A percentile compares a stretch with the other conserved stretches of the same genome.
These are phyloP conservation scores for Candida nanaspora DNA, from an alignment of 805 yeast species.

Conservation along the genomic window DNA sequence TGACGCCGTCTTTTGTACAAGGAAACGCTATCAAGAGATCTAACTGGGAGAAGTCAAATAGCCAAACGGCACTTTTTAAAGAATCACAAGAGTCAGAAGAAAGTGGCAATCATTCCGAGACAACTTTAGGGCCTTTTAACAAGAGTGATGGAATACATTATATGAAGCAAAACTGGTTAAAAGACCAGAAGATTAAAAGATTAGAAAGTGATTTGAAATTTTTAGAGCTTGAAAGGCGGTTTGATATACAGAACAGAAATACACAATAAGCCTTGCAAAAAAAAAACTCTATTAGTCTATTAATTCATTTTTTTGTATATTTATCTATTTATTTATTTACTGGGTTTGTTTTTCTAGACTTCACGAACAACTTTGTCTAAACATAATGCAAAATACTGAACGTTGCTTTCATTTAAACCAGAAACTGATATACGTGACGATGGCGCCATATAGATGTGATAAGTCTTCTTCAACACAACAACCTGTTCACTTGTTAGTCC, in stretches of 20 bases:
- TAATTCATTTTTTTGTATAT: no score
- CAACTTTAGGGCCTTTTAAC: no score
- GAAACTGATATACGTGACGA: conserved; percentile 82
- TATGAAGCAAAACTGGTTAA: neutral
- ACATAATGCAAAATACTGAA: conserved; percentile 55
- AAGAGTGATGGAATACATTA: no score
- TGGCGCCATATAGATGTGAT: conserved; percentile 69
- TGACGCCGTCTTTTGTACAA: conserved; percentile 16
- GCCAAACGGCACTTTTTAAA: neutral
- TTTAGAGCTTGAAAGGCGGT: conserved; percentile 15
- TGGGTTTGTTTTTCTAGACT: neutral
- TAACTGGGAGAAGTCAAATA: neutral
- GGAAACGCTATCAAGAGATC: neutral
- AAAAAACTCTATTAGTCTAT: no score
- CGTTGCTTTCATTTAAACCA: conserved; percentile 68
- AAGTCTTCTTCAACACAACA: conserved; percentile 43
- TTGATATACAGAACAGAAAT: no score
- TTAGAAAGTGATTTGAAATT: conserved; percentile 10
- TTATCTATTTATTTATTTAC: neutral
- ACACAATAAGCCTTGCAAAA: no score
- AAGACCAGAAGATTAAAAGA: conserved; percentile 1
- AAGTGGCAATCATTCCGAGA: no score
- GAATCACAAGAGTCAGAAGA: no score
- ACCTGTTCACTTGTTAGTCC: conserved; percentile 37
- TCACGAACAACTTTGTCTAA: conserved; percentile 34